A percentile compares a stretch with the other conserved stretches of the same genome.
Conservation (phyloP, 2,329 filamentous ascomycete species). For the Gremmenia infestans region DNA sequence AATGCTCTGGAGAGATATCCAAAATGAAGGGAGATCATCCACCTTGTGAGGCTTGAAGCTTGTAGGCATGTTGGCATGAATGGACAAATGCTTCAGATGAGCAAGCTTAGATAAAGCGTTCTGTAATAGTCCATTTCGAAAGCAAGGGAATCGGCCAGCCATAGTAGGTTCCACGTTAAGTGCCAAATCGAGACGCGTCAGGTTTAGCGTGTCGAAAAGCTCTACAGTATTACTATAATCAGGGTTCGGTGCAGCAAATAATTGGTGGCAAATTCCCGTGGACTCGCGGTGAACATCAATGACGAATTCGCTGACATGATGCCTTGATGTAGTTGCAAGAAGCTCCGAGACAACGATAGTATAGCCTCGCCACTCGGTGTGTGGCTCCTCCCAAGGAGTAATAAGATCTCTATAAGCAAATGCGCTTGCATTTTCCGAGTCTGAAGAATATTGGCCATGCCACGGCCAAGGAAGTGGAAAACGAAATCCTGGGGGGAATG, state of each 20-base stretch:
- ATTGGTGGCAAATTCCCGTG: not conserved
- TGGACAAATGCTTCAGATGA: not conserved
- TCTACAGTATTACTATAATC: not conserved
- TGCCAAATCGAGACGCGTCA: not conserved
- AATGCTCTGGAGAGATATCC: not conserved
- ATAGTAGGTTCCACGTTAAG: not conserved
- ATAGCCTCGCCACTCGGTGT: not conserved
- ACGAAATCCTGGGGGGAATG: not conserved
- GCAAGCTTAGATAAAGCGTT: not conserved
- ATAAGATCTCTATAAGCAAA: not conserved
- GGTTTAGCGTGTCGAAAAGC: not conserved
- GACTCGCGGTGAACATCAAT: not conserved
- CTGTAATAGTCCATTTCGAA: not conserved
- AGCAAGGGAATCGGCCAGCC: not conserved
- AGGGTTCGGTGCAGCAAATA: not conserved
- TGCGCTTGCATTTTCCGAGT: not conserved
- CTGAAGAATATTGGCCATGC: not conserved
- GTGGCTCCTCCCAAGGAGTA: not conserved
- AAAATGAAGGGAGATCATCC: not conserved
- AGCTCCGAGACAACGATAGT: not conserved
- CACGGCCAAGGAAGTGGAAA: not conserved
- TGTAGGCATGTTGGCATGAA: not conserved
- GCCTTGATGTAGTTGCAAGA: not conserved
- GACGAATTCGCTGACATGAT: not conserved
- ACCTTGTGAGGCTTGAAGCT: not conserved